These are phyloP conservation scores for Brassica cretica DNA, from an alignment of 345 rosid genomes.

Conservation along the genomic window DNA sequence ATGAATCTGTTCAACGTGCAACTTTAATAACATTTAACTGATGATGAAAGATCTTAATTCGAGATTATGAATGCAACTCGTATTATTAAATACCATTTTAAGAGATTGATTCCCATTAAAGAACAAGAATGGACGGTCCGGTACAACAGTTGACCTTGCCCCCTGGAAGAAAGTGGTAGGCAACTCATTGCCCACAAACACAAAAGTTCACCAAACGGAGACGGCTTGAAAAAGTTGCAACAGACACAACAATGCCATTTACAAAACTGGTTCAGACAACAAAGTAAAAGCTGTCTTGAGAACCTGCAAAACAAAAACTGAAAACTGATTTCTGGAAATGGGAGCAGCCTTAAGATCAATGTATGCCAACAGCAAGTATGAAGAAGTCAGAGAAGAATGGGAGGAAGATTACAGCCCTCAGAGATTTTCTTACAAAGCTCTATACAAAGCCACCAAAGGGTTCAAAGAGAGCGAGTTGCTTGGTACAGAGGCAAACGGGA, in stretches of 20 bases:
- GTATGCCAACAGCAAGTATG: conserved; percentile 50
- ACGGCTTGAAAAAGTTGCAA: conserved; percentile 21
- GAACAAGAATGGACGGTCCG: conserved; percentile 32
- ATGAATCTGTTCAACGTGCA: conserved; percentile 23
- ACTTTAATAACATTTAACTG: neutral
- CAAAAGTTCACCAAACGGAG: conserved; percentile 18
- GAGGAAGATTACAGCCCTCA: conserved; percentile 61
- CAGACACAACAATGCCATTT: conserved; percentile 22
- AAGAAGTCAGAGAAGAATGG: conserved; percentile 71
- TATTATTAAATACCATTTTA: conserved; percentile 3
- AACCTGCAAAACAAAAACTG: conserved; percentile 9
- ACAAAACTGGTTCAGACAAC: conserved; percentile 15
- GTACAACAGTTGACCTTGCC: conserved; percentile 36
- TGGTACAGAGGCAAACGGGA: conserved; percentile 61
- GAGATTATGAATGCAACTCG: conserved; percentile 15
- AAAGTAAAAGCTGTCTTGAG: conserved; percentile 21
- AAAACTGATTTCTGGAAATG: conserved; percentile 19
- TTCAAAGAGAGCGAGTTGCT: conserved; percentile 54
- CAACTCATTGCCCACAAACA: conserved; percentile 38
- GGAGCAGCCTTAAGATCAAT: conserved; percentile 39
- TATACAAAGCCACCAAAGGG: conserved; percentile 64
- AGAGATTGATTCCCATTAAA: conserved; percentile 29
- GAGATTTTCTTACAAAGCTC: conserved; percentile 57
- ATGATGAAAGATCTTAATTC: conserved; percentile 7
- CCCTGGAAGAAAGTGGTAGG: conserved; percentile 36